Evolutionary conservation across 305 asterid genomes (phyloP), one percentile per base, ranked within the genome.

Genomic region (Solanum hybrid): DNA sequence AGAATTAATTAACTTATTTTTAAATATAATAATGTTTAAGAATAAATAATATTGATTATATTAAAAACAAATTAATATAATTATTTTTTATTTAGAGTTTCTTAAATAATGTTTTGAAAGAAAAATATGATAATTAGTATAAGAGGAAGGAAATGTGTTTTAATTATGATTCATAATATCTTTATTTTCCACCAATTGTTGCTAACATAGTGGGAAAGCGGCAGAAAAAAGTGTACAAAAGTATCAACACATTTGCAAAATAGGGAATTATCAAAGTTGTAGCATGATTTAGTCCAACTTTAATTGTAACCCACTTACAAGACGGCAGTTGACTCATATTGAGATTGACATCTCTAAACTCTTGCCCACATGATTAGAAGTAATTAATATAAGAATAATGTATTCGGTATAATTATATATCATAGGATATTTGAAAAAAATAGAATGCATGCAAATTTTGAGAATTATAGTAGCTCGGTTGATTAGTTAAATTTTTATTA

Each of bases 381-480:
- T 45, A 29, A 17, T 34, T 77, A 76, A 27, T 66, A n/a, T 4
- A n/a, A n/a, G 6, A 66, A 66, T 66, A 9, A 66, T 7, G 1
- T 64, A 64, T 19, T 64, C 2, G 2, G 11, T 64, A 64, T 22
- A 64, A 19, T 64, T 19, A 22, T 5, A 64, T 0, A 8, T 7
- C 10, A 64, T 22, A 64, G 13, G 4, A 66, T 38, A 38, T 1
- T 66, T 1, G 0, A 10, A n/a, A 66, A 66, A 10, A n/a, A 3
- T 9, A 66, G 29, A n/a, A 2, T 66, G 29, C 1, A 66, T 66
- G 73, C 1, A 22, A 24, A 10, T 66, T 9, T n/a, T 1, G 3
- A 0, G 1, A 66, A n/a, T 66, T n/a, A n/a, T 1, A 22, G 0
- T 22, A 10, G 7, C 3, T 64, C 0, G 12, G 2, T 22, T 66